Base-by-base conservation (phyloP, 208 protist genomes). In the Trypanosoma vivax region DNA sequence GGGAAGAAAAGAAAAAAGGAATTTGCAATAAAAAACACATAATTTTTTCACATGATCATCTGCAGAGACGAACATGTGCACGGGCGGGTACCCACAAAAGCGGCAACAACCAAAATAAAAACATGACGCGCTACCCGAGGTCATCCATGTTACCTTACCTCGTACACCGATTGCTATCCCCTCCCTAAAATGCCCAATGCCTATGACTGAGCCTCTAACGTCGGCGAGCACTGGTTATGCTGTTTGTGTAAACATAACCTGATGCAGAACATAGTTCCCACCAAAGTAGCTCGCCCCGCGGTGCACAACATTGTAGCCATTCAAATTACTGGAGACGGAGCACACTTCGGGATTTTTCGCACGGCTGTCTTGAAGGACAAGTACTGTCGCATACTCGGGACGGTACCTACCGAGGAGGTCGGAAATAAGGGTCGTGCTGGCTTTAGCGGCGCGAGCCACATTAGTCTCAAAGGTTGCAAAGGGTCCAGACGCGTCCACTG, bases 391-490 rank as follows among this genome's bases (percentile, higher is more conserved):
- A 56, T 69, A 65, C 13, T 65, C 47, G 2, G 87, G 87, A 38
- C 56, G 49, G 56, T 72, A 77, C 38, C 64, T 46, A 29, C 70
- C 60, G 18, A 94, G 37, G 43, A 90, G 73, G 27, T 54, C 35
- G 33, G 56, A 50, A 28, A 89, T 46, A 11, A 78, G 74, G 18
- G 55, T 42, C 11, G 54, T 47, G 23, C 21, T 50, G n/a, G 30
- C 37, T 2, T 50, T 52, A 16, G 65, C 34, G 19, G 70, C 74
- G 3, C 49, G 48, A 39, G 33, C 45, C 16, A 70, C 69, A 57
- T 90, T 90, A 7, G 79, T 90, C 52, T 94, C 86, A 55, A 88
- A 90, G 30, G 86, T 77, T 1, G 74, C 77, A 35, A 70, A 76
- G 18, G 65, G 59, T 23, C 50, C n/a, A 7, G 7, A 19, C 4